phyloP scores from a whole-genome alignment of 2,329 filamentous ascomycete species.

The Clonostachys rosea region DNA sequence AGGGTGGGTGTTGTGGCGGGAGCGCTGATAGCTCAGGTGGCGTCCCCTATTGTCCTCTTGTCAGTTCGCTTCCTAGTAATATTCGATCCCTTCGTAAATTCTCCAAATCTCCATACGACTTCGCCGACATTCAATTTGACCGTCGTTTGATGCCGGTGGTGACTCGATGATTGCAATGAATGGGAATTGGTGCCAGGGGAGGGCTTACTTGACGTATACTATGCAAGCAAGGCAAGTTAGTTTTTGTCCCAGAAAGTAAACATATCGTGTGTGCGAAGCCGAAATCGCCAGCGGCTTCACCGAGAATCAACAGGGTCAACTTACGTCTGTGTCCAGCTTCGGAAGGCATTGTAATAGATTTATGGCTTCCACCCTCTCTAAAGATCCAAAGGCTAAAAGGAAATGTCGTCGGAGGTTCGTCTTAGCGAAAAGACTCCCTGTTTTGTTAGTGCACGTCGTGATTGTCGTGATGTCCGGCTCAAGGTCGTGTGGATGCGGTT shows the following conservation, averaged over 20 bases:
- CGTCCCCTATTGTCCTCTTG: constrained; percentile 65
- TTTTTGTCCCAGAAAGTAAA: background rate
- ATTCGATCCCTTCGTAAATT: background rate
- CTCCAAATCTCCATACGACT: background rate
- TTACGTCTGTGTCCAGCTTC: constrained; percentile 86
- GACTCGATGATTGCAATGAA: background rate
- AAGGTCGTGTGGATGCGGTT: constrained; percentile 24
- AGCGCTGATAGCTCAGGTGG: constrained; percentile 96
- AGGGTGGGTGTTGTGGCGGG: constrained; percentile 86
- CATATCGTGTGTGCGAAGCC: background rate
- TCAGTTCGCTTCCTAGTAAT: constrained; percentile 10
- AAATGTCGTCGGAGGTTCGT: constrained; percentile 31
- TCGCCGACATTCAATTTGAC: too few species aligned
- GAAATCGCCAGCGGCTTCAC: background rate
- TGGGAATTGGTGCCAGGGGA: constrained; percentile 1
- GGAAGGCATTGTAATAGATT: constrained; percentile 74
- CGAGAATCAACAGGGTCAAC: constrained; percentile 29
- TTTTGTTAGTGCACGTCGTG: constrained; percentile 31
- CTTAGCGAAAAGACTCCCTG: constrained; percentile 39
- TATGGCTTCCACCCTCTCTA: constrained; percentile 40
- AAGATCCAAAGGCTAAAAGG: constrained; percentile 35
- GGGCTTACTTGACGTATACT: constrained; percentile 89
- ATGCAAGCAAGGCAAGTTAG: constrained; percentile 13
- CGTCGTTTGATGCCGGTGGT: background rate
- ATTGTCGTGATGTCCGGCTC: constrained; percentile 28